Conservation (phyloP, 1,139 yeast genomes). For the Kurtzmaniella quercitrusa region DNA sequence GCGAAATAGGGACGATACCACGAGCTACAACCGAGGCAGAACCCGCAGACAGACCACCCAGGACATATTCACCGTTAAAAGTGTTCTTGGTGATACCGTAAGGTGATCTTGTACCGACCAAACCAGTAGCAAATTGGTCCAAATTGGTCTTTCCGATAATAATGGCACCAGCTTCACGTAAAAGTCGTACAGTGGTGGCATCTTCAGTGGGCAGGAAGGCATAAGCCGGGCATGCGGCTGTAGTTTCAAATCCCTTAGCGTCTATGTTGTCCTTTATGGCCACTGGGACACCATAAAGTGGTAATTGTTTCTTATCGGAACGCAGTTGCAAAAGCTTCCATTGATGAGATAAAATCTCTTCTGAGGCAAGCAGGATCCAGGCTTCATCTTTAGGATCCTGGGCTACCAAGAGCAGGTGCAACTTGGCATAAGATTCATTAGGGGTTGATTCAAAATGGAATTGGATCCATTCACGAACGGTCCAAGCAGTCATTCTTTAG, state of each 20-base stretch:
- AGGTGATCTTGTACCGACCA: slow-evolving; percentile 93
- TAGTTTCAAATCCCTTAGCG: slow-evolving; percentile 74
- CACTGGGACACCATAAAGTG: slow-evolving; percentile 87
- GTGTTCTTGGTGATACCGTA: slow-evolving; percentile 84
- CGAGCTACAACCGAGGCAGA: slow-evolving; percentile 86
- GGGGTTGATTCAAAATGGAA: slow-evolving; percentile 67
- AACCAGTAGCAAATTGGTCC: slow-evolving; percentile 96
- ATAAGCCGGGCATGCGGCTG: slow-evolving; percentile 93
- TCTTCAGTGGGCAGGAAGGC: slow-evolving; percentile 64
- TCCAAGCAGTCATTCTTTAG: slow-evolving; percentile 33
- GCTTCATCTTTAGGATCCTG: slow-evolving; percentile 66
- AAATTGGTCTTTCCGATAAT: slow-evolving; percentile 88
- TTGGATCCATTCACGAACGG: slow-evolving; percentile 58
- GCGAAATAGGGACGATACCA: slow-evolving; percentile 81
- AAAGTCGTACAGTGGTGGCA: slow-evolving; percentile 64
- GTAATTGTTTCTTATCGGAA: slow-evolving; percentile 47
- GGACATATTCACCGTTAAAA: slow-evolving; percentile 69
- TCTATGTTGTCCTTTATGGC: slow-evolving; percentile 96
- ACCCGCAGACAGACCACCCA: slow-evolving; percentile 97
- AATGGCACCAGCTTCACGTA: slow-evolving; percentile 84
- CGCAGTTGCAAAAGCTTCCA: slow-evolving; percentile 73
- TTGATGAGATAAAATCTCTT: slow-evolving; percentile 62
- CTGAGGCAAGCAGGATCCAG: slow-evolving; percentile 77
- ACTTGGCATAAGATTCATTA: slow-evolving; percentile 50
- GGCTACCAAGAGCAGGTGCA: slow-evolving; percentile 44